phyloP scores from a whole-genome alignment of 495 filamentous ascomycete species.

The Talaromyces ruber region DNA sequence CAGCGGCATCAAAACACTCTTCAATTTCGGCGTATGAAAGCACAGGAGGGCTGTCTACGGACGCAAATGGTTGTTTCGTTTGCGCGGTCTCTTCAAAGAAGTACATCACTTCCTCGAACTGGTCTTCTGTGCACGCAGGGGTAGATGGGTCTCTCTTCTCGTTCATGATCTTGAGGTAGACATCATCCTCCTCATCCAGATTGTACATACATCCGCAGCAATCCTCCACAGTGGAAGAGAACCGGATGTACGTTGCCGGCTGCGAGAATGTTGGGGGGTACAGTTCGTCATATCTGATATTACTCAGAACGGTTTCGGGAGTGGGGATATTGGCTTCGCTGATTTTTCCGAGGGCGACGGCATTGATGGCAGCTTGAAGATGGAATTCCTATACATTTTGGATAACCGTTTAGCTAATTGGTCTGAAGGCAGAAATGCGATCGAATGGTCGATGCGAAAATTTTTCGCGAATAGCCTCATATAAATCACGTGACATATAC shows the following conservation, averaged over 20 bases:
- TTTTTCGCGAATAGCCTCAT: slow-evolving; percentile 12
- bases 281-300: slow-evolving; percentile 75
- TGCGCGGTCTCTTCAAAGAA: slow-evolving; percentile 84
- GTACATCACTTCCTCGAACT: slow-evolving; percentile 91
- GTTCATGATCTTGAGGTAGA: slow-evolving; percentile 77
- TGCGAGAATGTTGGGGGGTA: slow-evolving; percentile 73
- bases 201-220: slow-evolving; percentile 81
- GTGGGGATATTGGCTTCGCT: slow-evolving; percentile 76
- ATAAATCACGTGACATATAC: slow-evolving; percentile 43
- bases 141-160: slow-evolving; percentile 52
- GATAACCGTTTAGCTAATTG: background rate
- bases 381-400: slow-evolving; percentile 75
- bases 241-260: slow-evolving; percentile 90
- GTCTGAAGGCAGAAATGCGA: background rate
- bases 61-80: slow-evolving; percentile 74
- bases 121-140: slow-evolving; percentile 67
- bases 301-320: slow-evolving; percentile 66
- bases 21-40: slow-evolving; percentile 74
- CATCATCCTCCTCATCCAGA: slow-evolving; percentile 84
- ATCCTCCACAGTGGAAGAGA: slow-evolving; percentile 96
- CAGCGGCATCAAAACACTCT: slow-evolving; percentile 61
- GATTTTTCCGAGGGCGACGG: slow-evolving; percentile 65
- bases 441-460: slow-evolving; percentile 8
- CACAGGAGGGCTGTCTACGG: slow-evolving; percentile 77
- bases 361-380: slow-evolving; percentile 86